Evolutionary conservation across 75 land plant genomes (phyloP).

Genomic region (Pinus tabuliformis): DNA sequence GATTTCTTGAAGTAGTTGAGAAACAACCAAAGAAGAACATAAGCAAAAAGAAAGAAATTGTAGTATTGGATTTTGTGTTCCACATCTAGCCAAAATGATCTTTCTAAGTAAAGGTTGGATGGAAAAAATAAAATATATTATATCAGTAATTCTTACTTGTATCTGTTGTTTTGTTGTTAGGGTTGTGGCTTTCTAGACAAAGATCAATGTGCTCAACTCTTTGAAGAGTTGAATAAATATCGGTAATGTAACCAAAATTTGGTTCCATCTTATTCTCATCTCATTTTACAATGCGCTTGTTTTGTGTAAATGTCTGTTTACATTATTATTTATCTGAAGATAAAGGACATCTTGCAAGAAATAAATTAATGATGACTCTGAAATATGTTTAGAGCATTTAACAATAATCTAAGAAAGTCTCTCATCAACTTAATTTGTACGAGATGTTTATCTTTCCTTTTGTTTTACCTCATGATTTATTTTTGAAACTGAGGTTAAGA

Average conservation of each 20-base stretch:
- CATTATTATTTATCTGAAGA: background rate
- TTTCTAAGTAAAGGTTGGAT: no score
- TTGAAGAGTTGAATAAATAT: constrained; percentile 49
- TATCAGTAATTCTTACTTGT: background rate
- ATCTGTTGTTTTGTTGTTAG: constrained; percentile 17
- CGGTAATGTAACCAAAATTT: constrained; percentile 17
- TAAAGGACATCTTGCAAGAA: background rate
- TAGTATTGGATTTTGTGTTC: no score
- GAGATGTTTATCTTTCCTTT: background rate
- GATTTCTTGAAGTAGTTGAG: no score
- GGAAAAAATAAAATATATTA: no score
- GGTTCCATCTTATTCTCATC: background rate
- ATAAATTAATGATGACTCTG: background rate
- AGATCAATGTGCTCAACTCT: constrained; percentile 34
- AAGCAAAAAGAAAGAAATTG: no score
- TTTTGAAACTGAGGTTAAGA: no score
- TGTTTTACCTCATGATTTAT: no score
- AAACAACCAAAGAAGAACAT: no score
- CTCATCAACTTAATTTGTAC: no score
- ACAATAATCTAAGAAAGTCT: background rate
- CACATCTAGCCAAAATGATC: no score
- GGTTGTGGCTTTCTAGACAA: constrained; percentile 34
- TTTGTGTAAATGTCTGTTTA: background rate
- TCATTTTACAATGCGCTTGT: background rate
- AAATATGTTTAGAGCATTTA: background rate